phyloP scores from a whole-genome alignment of 768 basidiomycete genomes.

The Suillus clintonianus region DNA sequence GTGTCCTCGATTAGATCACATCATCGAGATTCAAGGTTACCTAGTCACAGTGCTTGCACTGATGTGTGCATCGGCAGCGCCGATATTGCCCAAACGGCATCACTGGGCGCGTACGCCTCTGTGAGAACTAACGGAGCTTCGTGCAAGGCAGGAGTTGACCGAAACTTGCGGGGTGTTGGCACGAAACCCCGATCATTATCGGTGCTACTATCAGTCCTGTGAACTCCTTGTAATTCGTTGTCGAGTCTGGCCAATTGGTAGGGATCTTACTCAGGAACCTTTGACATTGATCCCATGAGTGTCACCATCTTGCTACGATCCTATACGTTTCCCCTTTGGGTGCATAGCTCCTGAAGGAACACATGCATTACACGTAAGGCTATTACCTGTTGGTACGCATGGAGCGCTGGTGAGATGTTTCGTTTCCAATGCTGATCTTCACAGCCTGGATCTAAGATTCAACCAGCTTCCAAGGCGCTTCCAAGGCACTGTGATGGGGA shows the following conservation, averaged over 20 bases:
- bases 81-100: conserved; percentile 30
- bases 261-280: conserved; percentile 25
- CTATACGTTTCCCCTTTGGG: not conserved
- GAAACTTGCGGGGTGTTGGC: conserved; percentile 7
- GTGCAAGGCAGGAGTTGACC: conserved; percentile 3
- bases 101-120: conserved; percentile 10
- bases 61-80: conserved; percentile 24
- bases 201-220: conserved; percentile 21
- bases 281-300: conserved; percentile 9
- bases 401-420: not conserved
- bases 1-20: conserved; percentile 27
- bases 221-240: conserved; percentile 15
- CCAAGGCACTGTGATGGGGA: not conserved
- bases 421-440: conserved; percentile 14
- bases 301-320: conserved; percentile 5
- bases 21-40: conserved; percentile 33
- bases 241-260: conserved; percentile 14
- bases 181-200: conserved; percentile 18
- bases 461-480: not conserved
- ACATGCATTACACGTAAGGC: conserved; percentile 1
- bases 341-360: not conserved
- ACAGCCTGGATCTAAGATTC: conserved; percentile 5
- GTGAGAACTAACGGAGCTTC: conserved; percentile 6
- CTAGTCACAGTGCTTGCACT: conserved; percentile 32
- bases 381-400: conserved; percentile 2